These are phyloP conservation scores for Spiraea crenata DNA, from an alignment of 331 rosid genomes.

Conservation along the genomic window DNA sequence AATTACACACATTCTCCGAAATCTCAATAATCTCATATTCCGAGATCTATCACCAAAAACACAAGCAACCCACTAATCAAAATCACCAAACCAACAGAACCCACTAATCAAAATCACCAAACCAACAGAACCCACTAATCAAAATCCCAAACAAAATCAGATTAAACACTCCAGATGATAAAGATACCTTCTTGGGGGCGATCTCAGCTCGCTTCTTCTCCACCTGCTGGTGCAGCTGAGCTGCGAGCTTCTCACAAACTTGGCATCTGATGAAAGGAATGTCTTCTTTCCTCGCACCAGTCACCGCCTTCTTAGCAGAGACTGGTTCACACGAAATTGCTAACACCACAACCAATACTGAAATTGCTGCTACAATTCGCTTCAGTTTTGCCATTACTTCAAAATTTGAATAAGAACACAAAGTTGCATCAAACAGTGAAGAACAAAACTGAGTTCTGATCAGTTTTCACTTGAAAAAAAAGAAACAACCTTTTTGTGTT, in stretches of 20 bases:
- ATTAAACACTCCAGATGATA: slow-evolving; percentile 19
- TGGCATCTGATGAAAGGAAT: slow-evolving; percentile 78
- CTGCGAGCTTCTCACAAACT: slow-evolving; percentile 79
- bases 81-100: too few relatives aligned
- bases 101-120: slow-evolving; percentile 20
- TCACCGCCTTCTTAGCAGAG: slow-evolving; percentile 54
- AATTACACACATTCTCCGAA: slow-evolving; percentile 78
- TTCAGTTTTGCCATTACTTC: slow-evolving; percentile 41
- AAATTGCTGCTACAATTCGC: slow-evolving; percentile 31
- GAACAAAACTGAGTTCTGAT: neutral
- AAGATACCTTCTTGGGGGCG: slow-evolving; percentile 74
- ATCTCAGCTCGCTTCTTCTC: slow-evolving; percentile 62
- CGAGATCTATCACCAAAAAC: slow-evolving; percentile 52
- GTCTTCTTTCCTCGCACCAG: slow-evolving; percentile 68
- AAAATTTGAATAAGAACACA: neutral
- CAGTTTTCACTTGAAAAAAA: neutral
- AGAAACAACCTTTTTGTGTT: neutral
- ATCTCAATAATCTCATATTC: slow-evolving; percentile 86
- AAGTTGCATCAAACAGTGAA: neutral
- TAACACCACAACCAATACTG: slow-evolving; percentile 44
- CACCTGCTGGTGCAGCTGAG: slow-evolving; percentile 58
- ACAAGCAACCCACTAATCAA: neutral
- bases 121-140: slow-evolving; percentile 8
- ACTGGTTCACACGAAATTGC: slow-evolving; percentile 46
- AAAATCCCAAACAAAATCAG: slow-evolving; percentile 15